Evolutionary conservation across 2,329 filamentous ascomycete species (phyloP), one percentile per base, ranked within the genome.

Genomic region (Exophiala alcalophila): DNA sequence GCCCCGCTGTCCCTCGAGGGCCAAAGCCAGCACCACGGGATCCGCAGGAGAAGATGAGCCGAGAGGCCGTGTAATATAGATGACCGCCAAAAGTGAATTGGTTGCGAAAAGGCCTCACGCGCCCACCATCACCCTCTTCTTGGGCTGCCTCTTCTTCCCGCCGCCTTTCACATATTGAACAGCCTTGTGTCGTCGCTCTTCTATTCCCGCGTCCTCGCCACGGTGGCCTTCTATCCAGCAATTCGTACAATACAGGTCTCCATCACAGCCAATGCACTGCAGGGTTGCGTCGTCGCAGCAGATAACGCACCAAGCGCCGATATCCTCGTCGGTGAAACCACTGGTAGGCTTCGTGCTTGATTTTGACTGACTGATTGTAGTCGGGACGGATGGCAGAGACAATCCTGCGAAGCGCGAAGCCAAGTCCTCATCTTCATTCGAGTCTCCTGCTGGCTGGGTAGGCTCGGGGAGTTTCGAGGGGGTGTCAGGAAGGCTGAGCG

Each of bases 171-270:
- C 49, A 25, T 78, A 83, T 50, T 75, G 75, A 35, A 84, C 77
- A 51, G 82, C 84, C 52, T 72, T 73, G 58, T 94, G 88, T 0
- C 70, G 74, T 44, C 76, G 70, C 61, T 89, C 84, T 45, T 90
- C 86, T 33, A 77, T 81, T 1, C 79, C 80, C 0, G 84, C 86
- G 30, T 72, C 70, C 1, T 81, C 79, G 0, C 84, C 82, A 23
- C 78, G 68, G 57, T 94, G 88, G 62, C 88, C 87, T 58, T 91
- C 86, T 46, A 73, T 76, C 87, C 87, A 94, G 68, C 88, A 94
- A 11, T 76, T 69, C 15, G 73, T 70, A 61, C 88, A 94, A 60
- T 91, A 94, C 27, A 87, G 69, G 52, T 90, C 76, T 1, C 68
- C 70, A 38, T 80, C 79, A 56, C 88, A 94, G 3, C 83, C 86